Conservation (phyloP, 495 filamentous ascomycete species). For the Haplographium delicatum region DNA sequence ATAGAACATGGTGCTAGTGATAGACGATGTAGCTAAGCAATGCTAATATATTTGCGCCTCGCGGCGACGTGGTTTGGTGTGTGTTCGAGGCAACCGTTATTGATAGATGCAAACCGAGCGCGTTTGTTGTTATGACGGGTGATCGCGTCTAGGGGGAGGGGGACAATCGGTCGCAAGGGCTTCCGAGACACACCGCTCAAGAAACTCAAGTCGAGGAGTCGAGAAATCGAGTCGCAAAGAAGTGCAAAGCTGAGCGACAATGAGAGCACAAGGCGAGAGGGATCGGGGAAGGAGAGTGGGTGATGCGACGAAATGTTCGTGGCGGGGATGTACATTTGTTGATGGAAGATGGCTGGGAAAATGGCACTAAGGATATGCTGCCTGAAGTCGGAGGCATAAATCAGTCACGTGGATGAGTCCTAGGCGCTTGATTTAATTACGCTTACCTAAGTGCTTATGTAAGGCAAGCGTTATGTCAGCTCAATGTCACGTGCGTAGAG, state of each 20-base stretch:
- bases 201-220: not conserved
- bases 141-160: not conserved
- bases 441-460: too few relatives aligned
- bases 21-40: slow-evolving; percentile 7
- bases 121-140: too few relatives aligned
- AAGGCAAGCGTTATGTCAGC: too few relatives aligned
- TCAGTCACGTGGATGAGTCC: too few relatives aligned
- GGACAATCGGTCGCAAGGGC: slow-evolving; percentile 1
- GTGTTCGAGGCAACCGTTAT: slow-evolving; percentile 16
- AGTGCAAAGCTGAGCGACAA: not conserved
- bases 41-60: slow-evolving; percentile 23
- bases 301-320: not conserved
- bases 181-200: slow-evolving; percentile 1
- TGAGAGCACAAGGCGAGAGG: not conserved
- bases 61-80: slow-evolving; percentile 15
- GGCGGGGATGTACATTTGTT: slow-evolving; percentile 3
- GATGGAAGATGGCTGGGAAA: slow-evolving; percentile 5
- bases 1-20: slow-evolving; percentile 73
- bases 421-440: too few relatives aligned
- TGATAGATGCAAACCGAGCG: slow-evolving; percentile 31
- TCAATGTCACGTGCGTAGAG: too few relatives aligned
- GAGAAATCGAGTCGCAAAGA: slow-evolving; percentile 5
- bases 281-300: not conserved
- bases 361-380: not conserved
- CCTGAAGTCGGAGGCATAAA: not conserved